Conservation (phyloP, 768 basidiomycete genomes). For the Tephrocybe rancida region DNA sequence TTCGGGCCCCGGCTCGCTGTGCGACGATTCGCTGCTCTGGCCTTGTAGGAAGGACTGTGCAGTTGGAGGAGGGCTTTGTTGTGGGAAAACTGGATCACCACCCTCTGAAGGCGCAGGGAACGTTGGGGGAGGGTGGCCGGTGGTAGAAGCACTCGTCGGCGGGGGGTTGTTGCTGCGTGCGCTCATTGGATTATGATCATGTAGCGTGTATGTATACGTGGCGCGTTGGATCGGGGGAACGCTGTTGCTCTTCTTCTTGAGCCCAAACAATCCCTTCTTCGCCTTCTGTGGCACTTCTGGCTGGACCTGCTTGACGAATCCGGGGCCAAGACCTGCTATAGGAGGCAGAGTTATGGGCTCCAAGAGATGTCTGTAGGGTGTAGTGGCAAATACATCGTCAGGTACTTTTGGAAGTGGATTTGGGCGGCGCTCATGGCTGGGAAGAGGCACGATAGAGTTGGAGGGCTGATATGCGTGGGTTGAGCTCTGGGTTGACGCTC, state of each 20-base stretch:
- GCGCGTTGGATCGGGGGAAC: slow-evolving; percentile 8
- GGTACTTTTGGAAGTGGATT: slow-evolving; percentile 74
- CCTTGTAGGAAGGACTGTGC: not conserved
- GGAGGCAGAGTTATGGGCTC: slow-evolving; percentile 51
- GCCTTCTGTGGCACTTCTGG: slow-evolving; percentile 22
- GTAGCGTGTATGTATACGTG: slow-evolving; percentile 27
- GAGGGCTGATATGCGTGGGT: not conserved
- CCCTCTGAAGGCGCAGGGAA: not conserved
- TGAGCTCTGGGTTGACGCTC: not conserved
- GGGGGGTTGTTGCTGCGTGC: slow-evolving; percentile 10
- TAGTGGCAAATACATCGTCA: slow-evolving; percentile 55
- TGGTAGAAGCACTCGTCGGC: not conserved
- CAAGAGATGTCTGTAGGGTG: slow-evolving; percentile 59
- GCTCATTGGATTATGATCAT: too few species aligned
- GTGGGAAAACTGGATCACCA: not conserved
- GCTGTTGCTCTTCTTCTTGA: slow-evolving; percentile 36
- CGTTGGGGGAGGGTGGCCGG: not conserved
- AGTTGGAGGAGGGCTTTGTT: not conserved
- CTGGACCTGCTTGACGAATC: slow-evolving; percentile 33
- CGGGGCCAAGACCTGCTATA: slow-evolving; percentile 30
- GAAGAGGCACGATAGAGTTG: not conserved
- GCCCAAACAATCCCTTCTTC: slow-evolving; percentile 44
- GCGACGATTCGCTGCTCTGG: not conserved
- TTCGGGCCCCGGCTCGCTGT: not conserved
- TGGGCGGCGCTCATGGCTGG: not conserved